Evolutionary conservation across 225 moss, liverwort and hornwort genomes (phyloP).

Genomic region (Climacium dendroides): DNA sequence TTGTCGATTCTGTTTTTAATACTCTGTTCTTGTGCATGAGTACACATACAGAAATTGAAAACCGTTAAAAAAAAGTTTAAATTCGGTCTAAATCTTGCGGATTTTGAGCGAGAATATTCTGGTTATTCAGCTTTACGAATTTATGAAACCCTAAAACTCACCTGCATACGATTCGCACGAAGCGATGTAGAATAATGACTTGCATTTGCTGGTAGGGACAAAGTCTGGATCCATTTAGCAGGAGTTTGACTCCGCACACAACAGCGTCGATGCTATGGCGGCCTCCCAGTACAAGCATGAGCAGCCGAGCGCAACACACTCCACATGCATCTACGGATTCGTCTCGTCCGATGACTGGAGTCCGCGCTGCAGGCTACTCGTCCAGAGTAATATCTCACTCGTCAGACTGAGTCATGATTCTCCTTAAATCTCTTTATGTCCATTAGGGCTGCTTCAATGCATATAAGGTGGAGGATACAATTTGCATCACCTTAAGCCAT

Average conservation of each 20-base stretch:
- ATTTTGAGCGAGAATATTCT: neutral
- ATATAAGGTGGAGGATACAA: neutral
- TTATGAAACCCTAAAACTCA: neutral
- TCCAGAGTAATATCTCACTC: slow-evolving; percentile 33
- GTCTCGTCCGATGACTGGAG: slow-evolving; percentile 51
- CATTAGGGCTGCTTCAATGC: neutral
- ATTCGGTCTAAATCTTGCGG: neutral
- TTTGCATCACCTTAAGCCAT: neutral
- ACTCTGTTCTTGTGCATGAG: neutral
- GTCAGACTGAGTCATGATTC: neutral
- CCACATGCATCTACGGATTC: slow-evolving; percentile 36
- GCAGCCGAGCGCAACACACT: slow-evolving; percentile 37
- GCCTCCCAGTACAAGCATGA: slow-evolving; percentile 49
- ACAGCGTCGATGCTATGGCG: slow-evolving; percentile 49
- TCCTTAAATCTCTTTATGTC: neutral
- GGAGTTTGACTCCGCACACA: slow-evolving; percentile 35
- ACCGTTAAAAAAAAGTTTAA: neutral
- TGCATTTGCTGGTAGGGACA: slow-evolving; percentile 4
- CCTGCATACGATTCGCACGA: neutral
- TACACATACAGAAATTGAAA: neutral
- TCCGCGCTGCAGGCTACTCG: slow-evolving; percentile 63
- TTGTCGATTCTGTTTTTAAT: neutral
- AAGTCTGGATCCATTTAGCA: slow-evolving; percentile 1
- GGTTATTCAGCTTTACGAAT: neutral
- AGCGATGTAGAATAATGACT: neutral